phyloP scores from a whole-genome alignment of 208 protist species.

The Sergeia podlipaevii region DNA sequence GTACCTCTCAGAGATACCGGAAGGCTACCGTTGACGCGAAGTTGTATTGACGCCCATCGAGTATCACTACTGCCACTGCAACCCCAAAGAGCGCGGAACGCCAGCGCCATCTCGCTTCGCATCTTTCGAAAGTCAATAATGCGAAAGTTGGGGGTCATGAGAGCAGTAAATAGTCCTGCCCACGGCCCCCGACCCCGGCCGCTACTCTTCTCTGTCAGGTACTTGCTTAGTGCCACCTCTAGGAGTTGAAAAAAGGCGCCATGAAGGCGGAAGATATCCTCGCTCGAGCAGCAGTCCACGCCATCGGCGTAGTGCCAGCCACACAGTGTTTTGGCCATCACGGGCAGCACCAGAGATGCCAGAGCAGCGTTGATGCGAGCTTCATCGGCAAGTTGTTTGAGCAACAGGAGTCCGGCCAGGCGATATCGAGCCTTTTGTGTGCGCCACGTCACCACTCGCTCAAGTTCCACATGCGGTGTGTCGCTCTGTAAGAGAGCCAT shows the following conservation, averaged over 20 bases:
- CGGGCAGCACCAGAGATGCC: slow-evolving; percentile 58
- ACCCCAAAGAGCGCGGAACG: background rate
- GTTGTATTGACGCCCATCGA: slow-evolving; percentile 9
- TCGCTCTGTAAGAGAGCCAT: slow-evolving; percentile 70
- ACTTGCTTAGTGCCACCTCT: slow-evolving; percentile 10
- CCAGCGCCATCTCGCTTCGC: slow-evolving; percentile 2
- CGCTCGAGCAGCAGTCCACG: slow-evolving; percentile 80
- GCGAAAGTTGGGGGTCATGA: slow-evolving; percentile 56
- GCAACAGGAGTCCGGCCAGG: slow-evolving; percentile 62
- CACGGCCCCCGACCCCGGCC: slow-evolving; percentile 28
- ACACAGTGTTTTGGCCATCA: slow-evolving; percentile 72
- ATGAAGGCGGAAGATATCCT: slow-evolving; percentile 71
- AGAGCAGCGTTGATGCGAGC: slow-evolving; percentile 42
- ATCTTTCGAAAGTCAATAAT: slow-evolving; percentile 59
- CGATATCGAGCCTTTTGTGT: slow-evolving; percentile 65
- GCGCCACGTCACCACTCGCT: slow-evolving; percentile 44
- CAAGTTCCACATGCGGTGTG: slow-evolving; percentile 42
- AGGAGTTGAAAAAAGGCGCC: slow-evolving; percentile 78
- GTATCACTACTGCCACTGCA: background rate
- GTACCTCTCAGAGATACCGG: slow-evolving; percentile 38
- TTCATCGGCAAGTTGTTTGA: slow-evolving; percentile 78
- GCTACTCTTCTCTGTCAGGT: background rate
- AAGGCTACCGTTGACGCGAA: slow-evolving; percentile 50
- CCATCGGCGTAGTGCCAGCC: slow-evolving; percentile 83
- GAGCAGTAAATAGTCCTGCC: slow-evolving; percentile 46